A percentile compares a stretch with the other conserved stretches of the same genome.
These are phyloP conservation scores for Plasmodium knowlesi DNA, from an alignment of 169 alveolate species.

Conservation along the genomic window DNA sequence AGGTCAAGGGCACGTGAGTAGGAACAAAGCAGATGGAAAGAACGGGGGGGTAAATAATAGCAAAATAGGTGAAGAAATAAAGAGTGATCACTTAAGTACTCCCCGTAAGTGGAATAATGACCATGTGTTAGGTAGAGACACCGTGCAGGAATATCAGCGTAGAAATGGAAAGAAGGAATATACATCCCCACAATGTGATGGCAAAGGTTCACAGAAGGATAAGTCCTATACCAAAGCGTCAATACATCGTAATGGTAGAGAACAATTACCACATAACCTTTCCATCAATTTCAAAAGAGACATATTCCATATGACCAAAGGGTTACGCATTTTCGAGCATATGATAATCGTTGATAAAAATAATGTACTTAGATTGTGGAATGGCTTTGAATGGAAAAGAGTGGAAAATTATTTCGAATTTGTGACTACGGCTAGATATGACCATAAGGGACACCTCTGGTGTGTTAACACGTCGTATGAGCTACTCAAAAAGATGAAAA, in stretches of 20 bases:
- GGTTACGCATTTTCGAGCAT: conserved; percentile 41
- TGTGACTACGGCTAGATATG: conserved; percentile 68
- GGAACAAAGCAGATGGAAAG: neutral
- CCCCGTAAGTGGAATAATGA: neutral
- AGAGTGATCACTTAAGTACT: neutral
- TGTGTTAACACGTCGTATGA: conserved; percentile 34
- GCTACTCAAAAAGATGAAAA: conserved; percentile 24
- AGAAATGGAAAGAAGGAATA: neutral
- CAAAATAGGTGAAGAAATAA: conserved; percentile 1
- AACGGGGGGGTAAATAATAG: neutral
- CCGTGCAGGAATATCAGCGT: neutral
- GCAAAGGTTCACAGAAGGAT: neutral
- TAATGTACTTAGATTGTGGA: conserved; percentile 42
- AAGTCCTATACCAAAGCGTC: neutral
- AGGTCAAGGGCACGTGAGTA: neutral
- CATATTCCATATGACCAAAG: conserved; percentile 36
- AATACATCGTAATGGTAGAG: neutral
- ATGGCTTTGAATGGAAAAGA: conserved; percentile 73
- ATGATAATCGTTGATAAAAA: conserved; percentile 52
- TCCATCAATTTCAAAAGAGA: conserved; percentile 29
- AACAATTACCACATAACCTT: neutral
- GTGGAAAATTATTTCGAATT: conserved; percentile 24
- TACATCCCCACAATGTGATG: neutral
- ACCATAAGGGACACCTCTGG: conserved; percentile 69
- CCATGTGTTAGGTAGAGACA: neutral